phyloP scores from a whole-genome alignment of 2,329 filamentous ascomycete species.

The Trichoderma aggressivum region DNA sequence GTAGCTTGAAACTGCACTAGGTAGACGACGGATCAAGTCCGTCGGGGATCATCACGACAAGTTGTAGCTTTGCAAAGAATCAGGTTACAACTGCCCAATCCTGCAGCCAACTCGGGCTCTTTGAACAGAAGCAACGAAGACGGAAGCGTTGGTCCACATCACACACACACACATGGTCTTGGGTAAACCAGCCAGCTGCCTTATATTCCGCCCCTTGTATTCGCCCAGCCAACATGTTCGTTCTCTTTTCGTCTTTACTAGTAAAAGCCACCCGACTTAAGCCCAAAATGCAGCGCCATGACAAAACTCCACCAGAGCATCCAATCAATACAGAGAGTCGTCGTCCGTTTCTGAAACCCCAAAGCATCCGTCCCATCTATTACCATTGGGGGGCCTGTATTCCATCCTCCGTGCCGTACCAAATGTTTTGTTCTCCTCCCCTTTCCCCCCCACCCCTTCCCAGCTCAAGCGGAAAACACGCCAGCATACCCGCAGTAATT shows the following conservation, averaged over 20 bases:
- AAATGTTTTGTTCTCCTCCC: background rate
- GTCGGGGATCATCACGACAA: background rate
- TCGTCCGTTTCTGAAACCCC: background rate
- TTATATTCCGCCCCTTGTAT: background rate
- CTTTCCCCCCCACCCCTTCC: background rate
- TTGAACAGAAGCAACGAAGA: background rate
- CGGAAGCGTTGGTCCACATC: background rate
- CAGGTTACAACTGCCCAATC: background rate
- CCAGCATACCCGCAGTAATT: constrained; percentile 7
- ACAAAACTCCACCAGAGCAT: background rate
- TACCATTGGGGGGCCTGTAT: background rate
- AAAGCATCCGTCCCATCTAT: constrained; percentile 1
- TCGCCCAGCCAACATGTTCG: background rate
- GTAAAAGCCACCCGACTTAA: background rate
- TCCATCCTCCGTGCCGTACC: background rate
- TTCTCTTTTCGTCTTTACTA: background rate
- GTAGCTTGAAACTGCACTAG: background rate
- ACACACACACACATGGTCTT: background rate
- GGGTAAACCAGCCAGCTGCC: background rate
- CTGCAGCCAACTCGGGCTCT: background rate
- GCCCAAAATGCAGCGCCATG: constrained; percentile 9
- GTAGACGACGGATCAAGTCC: background rate
- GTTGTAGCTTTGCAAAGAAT: background rate
- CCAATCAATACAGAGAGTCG: background rate
- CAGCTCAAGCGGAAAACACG: background rate